These are phyloP conservation scores for Pseudopithomyces maydicus DNA, from an alignment of 2,329 filamentous ascomycete genomes.

Conservation along the genomic window DNA sequence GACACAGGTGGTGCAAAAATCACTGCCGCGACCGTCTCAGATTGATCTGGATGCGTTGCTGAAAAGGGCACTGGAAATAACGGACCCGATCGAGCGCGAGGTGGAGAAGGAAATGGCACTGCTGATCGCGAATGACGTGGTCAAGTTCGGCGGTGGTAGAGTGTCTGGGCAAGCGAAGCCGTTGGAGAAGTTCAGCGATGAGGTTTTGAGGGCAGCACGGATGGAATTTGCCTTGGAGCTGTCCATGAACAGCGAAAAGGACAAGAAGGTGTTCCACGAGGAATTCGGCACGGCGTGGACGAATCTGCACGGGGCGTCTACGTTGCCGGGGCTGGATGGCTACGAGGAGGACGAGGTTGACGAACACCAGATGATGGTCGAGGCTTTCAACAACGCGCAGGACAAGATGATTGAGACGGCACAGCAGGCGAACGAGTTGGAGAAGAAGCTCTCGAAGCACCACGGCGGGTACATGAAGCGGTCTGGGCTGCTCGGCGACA, in stretches of 20 bases:
- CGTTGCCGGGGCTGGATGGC: slow-evolving; percentile 78
- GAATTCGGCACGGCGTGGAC: slow-evolving; percentile 55
- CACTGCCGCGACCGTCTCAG: slow-evolving; percentile 74
- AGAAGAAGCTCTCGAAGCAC: slow-evolving; percentile 89
- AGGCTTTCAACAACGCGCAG: slow-evolving; percentile 77
- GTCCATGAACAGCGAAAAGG: slow-evolving; percentile 56
- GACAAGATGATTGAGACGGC: slow-evolving; percentile 74
- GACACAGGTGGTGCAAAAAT: slow-evolving; percentile 88
- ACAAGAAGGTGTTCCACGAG: slow-evolving; percentile 52
- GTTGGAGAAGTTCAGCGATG: slow-evolving; percentile 71
- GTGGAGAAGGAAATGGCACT: slow-evolving; percentile 79
- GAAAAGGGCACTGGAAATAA: slow-evolving; percentile 63
- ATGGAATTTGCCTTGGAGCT: slow-evolving; percentile 76
- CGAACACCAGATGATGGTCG: slow-evolving; percentile 67
- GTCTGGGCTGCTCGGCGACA: slow-evolving; percentile 77
- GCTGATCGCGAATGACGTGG: slow-evolving; percentile 81
- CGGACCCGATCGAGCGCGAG: slow-evolving; percentile 68
- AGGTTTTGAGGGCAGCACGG: slow-evolving; percentile 73
- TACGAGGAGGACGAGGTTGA: slow-evolving; percentile 80
- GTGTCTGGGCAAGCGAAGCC: slow-evolving; percentile 65
- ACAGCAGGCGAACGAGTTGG: slow-evolving; percentile 81
- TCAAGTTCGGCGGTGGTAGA: slow-evolving; percentile 72
- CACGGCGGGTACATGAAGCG: slow-evolving; percentile 90
- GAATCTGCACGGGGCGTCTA: slow-evolving; percentile 51
- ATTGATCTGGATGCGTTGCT: slow-evolving; percentile 75